Percentiles rank a stretch among this genome's conserved stretches.
These are phyloP conservation scores for Neospermospora avenae DNA, from an alignment of 2,329 filamentous ascomycete genomes.

Conservation along the genomic window DNA sequence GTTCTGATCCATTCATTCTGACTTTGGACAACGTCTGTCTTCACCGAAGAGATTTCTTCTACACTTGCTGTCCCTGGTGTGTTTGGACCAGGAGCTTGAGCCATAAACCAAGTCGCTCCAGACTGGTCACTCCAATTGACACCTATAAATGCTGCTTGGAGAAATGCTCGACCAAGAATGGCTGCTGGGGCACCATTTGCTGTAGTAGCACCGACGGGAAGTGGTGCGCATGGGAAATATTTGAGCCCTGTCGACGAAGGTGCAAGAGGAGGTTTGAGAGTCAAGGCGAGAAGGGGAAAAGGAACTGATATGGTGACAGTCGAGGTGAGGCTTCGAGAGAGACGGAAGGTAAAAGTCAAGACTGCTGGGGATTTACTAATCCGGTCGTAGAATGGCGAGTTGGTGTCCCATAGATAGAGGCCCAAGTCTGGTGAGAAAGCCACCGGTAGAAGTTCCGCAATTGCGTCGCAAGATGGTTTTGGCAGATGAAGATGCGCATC, in stretches of 20 bases:
- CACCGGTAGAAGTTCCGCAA: conserved; percentile 33
- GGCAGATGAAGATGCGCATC: conserved; percentile 38
- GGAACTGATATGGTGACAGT: conserved; percentile 33
- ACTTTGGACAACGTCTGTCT: no score
- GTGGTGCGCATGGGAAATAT: conserved; percentile 25
- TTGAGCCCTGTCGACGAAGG: conserved; percentile 2
- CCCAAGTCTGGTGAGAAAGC: conserved; percentile 29
- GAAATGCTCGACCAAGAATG: conserved; percentile 39
- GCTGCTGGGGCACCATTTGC: no score
- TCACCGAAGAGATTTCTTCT: no score
- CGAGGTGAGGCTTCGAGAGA: conserved; percentile 10
- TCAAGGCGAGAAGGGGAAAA: conserved; percentile 22
- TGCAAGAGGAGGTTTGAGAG: conserved; percentile 17
- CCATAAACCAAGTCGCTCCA: conserved; percentile 27
- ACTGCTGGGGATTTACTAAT: conserved; percentile 37
- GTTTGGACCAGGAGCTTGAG: conserved; percentile 32
- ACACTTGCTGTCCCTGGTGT: neutral
- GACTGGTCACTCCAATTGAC: conserved; percentile 27
- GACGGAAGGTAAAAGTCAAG: conserved; percentile 35
- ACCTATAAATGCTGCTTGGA: conserved; percentile 39
- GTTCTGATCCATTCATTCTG: no score
- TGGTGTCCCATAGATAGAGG: conserved; percentile 36
- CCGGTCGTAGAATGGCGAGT: conserved; percentile 24
- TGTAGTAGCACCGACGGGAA: conserved; percentile 7
- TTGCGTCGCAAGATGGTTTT: conserved; percentile 31